phyloP scores from a whole-genome alignment of 1,139 yeast genomes.

The Yamadazyma membranifaciens region DNA sequence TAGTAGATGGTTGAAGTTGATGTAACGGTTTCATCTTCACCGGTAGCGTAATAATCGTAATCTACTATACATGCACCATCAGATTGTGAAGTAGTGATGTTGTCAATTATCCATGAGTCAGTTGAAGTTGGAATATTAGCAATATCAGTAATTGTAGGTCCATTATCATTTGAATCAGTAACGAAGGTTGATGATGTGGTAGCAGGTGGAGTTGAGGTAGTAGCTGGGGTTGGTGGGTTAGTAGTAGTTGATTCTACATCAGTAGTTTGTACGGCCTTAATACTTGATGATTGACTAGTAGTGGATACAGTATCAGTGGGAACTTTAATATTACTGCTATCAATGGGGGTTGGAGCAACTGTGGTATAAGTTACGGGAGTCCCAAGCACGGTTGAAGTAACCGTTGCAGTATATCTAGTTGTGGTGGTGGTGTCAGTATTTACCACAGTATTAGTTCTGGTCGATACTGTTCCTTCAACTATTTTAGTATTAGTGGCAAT shows the following conservation, averaged over 20 bases:
- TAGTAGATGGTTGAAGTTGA: constrained; percentile 40
- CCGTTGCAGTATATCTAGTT: constrained; percentile 47
- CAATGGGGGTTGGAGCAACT: constrained; percentile 36
- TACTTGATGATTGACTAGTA: constrained; percentile 1
- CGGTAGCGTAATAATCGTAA: constrained; percentile 41
- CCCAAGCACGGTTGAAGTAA: constrained; percentile 43
- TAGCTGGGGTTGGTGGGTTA: constrained; percentile 8
- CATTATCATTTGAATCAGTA: constrained; percentile 14
- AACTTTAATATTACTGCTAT: constrained; percentile 12
- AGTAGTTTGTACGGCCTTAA: constrained; percentile 4
- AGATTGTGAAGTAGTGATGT: constrained; percentile 32
- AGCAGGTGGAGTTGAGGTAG: constrained; percentile 10
- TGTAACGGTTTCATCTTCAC: constrained; percentile 29
- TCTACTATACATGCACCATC: constrained; percentile 40
- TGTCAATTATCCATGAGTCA: constrained; percentile 39
- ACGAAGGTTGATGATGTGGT: constrained; percentile 12
- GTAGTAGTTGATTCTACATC: constrained; percentile 10
- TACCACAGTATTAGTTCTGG: constrained; percentile 29
- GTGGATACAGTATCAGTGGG: constrained; percentile 12
- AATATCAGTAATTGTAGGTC: constrained; percentile 33
- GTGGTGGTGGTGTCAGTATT: constrained; percentile 37
- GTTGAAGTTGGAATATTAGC: constrained; percentile 34
- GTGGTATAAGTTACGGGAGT: constrained; percentile 38
- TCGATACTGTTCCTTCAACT: constrained; percentile 31
- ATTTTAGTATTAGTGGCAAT: constrained; percentile 32